Evolutionary conservation across 2,329 filamentous ascomycete genomes (phyloP), one percentile per base, ranked within the genome.

Genomic region (Ceratocystis eucalypticola): DNA sequence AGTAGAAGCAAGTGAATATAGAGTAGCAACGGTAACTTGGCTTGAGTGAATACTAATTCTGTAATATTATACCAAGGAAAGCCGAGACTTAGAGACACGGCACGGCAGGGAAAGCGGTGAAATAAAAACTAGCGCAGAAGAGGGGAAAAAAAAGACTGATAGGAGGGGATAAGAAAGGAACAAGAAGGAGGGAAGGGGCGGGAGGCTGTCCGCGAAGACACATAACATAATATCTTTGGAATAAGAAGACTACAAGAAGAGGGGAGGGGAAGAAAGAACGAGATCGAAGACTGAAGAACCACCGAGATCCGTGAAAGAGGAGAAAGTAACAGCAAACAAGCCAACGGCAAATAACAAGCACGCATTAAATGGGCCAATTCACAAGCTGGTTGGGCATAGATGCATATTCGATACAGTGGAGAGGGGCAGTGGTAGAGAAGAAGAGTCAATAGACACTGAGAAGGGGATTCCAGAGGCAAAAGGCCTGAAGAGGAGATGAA

Each of bases 381-480:
- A 30, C 28, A 17, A 6, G 28, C 28, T 59, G 25, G 53, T 59
- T 59, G 53, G 53, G 53, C 53, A 59, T 59, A 59, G 53, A 59
- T 37, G 53, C 53, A 59, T 59, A 59, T 59, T 22, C 30, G 53
- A 59, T 59, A 59, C 53, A 37, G 53, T 59, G 53, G 53, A 59
- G 53, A 59, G 53, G 10, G 10, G 25, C 2, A 57, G 53, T 28
- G 15, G 2, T 22, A 59, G 53, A 25, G 12, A 20, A 33, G 53
- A 59, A 30, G 5, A 10, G 7, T 17, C 53, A 12, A 20, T 5
- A 4, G 48, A 12, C 7, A 6, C 15, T 12, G 33, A 37, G 33
- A 12, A 37, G 33, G 33, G 33, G 3, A 37, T 37, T 10, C 33
- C 10, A 37, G 10, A 37, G 33, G 20, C 20, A 53, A 25, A 25